These are phyloP conservation scores for Euphorbia corollata DNA, from an alignment of 441 rosid species.

Conservation along the genomic window DNA sequence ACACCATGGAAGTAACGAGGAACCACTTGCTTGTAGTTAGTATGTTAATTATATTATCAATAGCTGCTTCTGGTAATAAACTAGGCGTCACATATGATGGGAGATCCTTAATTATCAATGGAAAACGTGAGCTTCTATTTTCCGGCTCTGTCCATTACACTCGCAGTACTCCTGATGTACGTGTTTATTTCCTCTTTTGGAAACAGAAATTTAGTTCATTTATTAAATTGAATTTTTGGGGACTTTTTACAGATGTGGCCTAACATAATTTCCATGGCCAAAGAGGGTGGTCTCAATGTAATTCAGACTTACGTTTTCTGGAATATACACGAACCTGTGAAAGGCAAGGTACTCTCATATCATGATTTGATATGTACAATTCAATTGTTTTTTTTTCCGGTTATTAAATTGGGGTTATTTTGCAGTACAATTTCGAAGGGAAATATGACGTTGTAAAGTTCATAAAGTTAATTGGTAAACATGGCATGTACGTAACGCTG, in stretches of 20 bases:
- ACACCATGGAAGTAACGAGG: background rate
- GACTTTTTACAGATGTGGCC: conserved; percentile 56
- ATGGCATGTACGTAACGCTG: conserved; percentile 51
- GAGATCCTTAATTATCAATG: conserved; percentile 66
- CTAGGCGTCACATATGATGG: conserved; percentile 54
- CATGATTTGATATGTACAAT: background rate
- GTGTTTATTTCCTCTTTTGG: background rate
- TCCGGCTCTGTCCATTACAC: conserved; percentile 93
- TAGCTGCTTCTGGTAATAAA: background rate
- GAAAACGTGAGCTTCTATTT: conserved; percentile 65
- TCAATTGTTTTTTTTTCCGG: background rate
- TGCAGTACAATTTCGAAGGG: conserved; percentile 65
- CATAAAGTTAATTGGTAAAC: conserved; percentile 50
- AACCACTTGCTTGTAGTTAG: conserved; percentile 1
- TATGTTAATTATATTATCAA: conserved; percentile 15
- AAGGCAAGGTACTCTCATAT: conserved; percentile 44
- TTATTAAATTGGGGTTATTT: background rate
- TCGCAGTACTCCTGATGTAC: conserved; percentile 82
- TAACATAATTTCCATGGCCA: conserved; percentile 47
- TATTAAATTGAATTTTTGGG: background rate
- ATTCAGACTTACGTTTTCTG: conserved; percentile 81
- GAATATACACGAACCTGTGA: conserved; percentile 70
- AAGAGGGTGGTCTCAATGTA: conserved; percentile 60
- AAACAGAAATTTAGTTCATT: too few species aligned
- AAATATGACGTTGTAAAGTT: conserved; percentile 64